Conservation (phyloP, 805 yeast genomes). For the Blastobotrys attinorum region DNA sequence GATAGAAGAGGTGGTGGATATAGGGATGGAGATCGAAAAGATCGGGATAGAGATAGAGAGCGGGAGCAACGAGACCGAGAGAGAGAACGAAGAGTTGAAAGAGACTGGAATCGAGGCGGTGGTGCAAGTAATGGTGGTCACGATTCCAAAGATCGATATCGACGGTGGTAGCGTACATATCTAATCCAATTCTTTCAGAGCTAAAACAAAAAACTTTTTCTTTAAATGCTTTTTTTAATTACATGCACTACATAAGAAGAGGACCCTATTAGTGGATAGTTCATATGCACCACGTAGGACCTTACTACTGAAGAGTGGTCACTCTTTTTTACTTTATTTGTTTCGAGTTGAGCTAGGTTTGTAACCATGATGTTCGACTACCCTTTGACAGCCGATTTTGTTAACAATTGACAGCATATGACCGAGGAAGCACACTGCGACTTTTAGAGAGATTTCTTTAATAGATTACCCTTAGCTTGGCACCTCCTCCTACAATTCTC, state of each 20-base stretch:
- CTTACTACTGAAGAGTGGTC: too few species aligned
- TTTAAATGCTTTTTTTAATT: too few species aligned
- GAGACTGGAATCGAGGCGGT: not conserved
- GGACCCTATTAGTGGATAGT: not conserved
- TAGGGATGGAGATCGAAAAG: conserved; percentile 8
- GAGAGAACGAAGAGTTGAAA: conserved; percentile 6
- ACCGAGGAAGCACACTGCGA: too few species aligned
- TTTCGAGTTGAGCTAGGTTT: too few species aligned
- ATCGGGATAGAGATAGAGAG: conserved; percentile 8
- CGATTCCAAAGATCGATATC: not conserved
- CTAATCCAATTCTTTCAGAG: too few species aligned
- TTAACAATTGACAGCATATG: not conserved
- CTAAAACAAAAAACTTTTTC: too few species aligned
- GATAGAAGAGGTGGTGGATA: conserved; percentile 5
- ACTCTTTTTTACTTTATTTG: too few species aligned
- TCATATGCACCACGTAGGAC: too few species aligned
- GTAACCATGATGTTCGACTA: too few species aligned
- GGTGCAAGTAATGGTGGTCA: not conserved
- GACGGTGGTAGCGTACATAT: too few species aligned
- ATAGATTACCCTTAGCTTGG: conserved; percentile 15
- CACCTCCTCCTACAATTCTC: conserved; percentile 22
- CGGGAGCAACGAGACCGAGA: conserved; percentile 17
- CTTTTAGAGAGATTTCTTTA: conserved; percentile 1
- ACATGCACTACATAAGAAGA: not conserved
- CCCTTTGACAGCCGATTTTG: not conserved